A percentile compares a stretch with the other conserved stretches of the same genome.
These are phyloP conservation scores for Aspergillus nidulans DNA, from an alignment of 495 filamentous ascomycete species.

Conservation along the genomic window DNA sequence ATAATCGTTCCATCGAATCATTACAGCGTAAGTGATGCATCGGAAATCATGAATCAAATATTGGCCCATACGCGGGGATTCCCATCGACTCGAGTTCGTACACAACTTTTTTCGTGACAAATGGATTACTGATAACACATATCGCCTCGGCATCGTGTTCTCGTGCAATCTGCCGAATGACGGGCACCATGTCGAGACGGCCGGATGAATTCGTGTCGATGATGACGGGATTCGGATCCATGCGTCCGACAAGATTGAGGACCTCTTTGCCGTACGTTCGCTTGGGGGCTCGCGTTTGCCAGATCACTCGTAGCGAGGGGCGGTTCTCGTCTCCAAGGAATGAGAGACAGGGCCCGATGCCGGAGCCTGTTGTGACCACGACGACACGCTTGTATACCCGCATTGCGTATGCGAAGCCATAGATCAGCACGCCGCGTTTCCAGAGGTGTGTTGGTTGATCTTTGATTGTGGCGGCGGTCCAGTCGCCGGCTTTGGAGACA, in stretches of 20 bases:
- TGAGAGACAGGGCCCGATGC: constrained; percentile 62
- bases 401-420: constrained; percentile 70
- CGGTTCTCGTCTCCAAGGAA: constrained; percentile 47
- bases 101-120: constrained; percentile 65
- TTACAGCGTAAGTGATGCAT: background rate
- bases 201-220: constrained; percentile 49
- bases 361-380: constrained; percentile 77
- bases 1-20: background rate
- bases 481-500: constrained; percentile 80
- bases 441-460: constrained; percentile 49
- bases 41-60: constrained; percentile 66
- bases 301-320: constrained; percentile 52
- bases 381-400: constrained; percentile 64
- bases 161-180: constrained; percentile 53
- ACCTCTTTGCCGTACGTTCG: constrained; percentile 52
- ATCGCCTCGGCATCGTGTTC: constrained; percentile 67
- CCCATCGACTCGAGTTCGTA: constrained; percentile 68
- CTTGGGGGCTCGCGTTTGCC: constrained; percentile 52
- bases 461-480: constrained; percentile 63
- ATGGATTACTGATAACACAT: constrained; percentile 72
- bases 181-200: constrained; percentile 49
- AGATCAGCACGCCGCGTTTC: constrained; percentile 50
- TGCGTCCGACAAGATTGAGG: constrained; percentile 43
- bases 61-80: constrained; percentile 69
- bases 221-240: constrained; percentile 52